Evolutionary conservation across 164 flowering plant species (phyloP), one percentile per base, ranked within the genome.

Genomic region (Magnolia sinica): DNA sequence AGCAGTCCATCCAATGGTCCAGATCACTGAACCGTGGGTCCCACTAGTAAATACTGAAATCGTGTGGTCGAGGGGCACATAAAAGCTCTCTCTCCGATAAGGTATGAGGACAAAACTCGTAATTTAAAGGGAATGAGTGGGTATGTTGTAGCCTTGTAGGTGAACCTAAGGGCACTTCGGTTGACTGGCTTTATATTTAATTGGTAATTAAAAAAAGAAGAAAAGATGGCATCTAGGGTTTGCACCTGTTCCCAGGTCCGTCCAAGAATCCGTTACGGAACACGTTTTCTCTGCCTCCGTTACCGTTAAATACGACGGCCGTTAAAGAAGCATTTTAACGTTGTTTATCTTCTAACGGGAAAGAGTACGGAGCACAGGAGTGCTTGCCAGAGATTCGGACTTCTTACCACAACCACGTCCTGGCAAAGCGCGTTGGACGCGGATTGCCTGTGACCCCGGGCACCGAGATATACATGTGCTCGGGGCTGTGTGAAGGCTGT

Each of bases 171-270:
- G 0, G 37, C 31, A 23, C 8, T 22, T 67, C 7, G 16, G 70
- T 67, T 27, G 37, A 67, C 70, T 67, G 37, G 14, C 1, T 22
- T 22, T 6, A 13, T 67, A 67, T 67, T 55, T 55, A 55, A 55
- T 55, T 55, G 11, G 61, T 2, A 55, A 1, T 11, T 11, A 7
- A 55, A 19, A 31, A 18, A 59, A 1, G 0, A 16, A 9, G 19
- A 18, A 13, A 31, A 20, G 68, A 64, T 52, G 22, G 68, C 58
- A 37, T 63, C 65, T 73, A 63, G 76, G 76, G 58, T 73, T 73
- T 73, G 76, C 68, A 64, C 31, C 76, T 63, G 66, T 73, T 73
- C 61, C 68, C 76, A 73, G 19, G 5, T 11, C 61, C 51, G 23
- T 29, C 22, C n/a, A 29, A 61, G 63, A 52, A 71, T 71, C 66